Evolutionary conservation across 805 yeast genomes (phyloP), one percentile per base, ranked within the genome.

Genomic region (Priceomyces castillae): DNA sequence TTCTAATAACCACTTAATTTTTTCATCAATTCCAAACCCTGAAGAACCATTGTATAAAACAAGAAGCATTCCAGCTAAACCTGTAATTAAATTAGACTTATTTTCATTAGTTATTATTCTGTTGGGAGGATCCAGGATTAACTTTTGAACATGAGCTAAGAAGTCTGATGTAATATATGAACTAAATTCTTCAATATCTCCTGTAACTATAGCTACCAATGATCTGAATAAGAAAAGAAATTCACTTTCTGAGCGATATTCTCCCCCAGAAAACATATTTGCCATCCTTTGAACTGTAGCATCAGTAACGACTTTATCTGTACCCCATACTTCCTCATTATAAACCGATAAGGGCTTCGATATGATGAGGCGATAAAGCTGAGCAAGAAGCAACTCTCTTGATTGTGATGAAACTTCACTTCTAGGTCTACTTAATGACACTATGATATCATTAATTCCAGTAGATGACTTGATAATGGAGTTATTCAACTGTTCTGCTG

Each of bases 101-200:
- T 67, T 68, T 36, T 62, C 69, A 46, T 61, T 64, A 20, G 69
- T 69, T 19, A 70, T 50, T n/a, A 54, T 45, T 18, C 60, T 48
- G 34, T 49, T 63, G 2, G 73, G 57, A 2, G 73, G 68, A 23
- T 68, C 73, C 26, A 52, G 55, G 28, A 71, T 60, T 30, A 69
- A 53, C 16, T 46, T 42, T 43, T 55, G 56, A 14, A 71, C 51
- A 22, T 48, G 44, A 3, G 37, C 46, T 33, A 65, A 43, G 40
- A 71, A 61, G 20, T 64, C 74, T 2, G 60, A 50, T 26, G 64
- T 54, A 4, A 61, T 62, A 38, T 67, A 58, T 14, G 52, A 61
- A 19, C 78, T 73, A 45, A 75, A 74, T 42, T 77, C 81, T 41
- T 78, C 82, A 9, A 74, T 62, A 49, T 77, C 77, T 39, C 78